phyloP scores from a whole-genome alignment of 2,329 filamentous ascomycete species.

The Exophiala viscosa region DNA sequence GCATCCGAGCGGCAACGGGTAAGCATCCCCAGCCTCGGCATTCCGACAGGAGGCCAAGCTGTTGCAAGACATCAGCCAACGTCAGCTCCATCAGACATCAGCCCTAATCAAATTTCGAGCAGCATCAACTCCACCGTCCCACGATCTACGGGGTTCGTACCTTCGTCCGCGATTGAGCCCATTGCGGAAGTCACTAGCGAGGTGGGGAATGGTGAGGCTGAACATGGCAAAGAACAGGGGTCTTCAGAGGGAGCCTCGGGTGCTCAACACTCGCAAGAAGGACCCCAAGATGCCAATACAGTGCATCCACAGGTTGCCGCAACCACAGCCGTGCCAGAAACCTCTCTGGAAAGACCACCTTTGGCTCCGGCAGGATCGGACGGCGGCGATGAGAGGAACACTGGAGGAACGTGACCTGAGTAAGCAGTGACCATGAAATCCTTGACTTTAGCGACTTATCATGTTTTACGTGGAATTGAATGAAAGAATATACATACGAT shows the following conservation, averaged over 20 bases:
- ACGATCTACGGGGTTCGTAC: background rate
- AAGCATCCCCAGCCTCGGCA: too few relatives aligned
- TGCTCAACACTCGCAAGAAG: too few relatives aligned
- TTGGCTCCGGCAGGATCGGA: background rate
- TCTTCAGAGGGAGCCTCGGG: background rate
- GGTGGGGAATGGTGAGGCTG: background rate
- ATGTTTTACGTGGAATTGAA: background rate
- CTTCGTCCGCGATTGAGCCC: constrained; percentile 4
- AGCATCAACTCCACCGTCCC: background rate
- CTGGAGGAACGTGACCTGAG: background rate
- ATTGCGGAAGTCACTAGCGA: constrained; percentile 5
- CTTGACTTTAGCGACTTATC: background rate
- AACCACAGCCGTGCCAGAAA: too few relatives aligned
- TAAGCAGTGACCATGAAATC: background rate
- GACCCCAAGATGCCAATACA: too few relatives aligned
- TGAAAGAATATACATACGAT: too few relatives aligned
- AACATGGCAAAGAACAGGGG: background rate
- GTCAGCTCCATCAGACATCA: too few relatives aligned
- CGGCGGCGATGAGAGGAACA: background rate
- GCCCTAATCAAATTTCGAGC: background rate
- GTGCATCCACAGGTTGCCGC: too few relatives aligned
- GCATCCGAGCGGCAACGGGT: background rate
- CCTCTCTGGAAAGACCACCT: too few relatives aligned
- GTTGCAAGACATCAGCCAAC: too few relatives aligned
- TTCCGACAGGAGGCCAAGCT: too few relatives aligned